phyloP scores from a whole-genome alignment of 2,329 filamentous ascomycete genomes.

The Ceratocystis variospora region DNA sequence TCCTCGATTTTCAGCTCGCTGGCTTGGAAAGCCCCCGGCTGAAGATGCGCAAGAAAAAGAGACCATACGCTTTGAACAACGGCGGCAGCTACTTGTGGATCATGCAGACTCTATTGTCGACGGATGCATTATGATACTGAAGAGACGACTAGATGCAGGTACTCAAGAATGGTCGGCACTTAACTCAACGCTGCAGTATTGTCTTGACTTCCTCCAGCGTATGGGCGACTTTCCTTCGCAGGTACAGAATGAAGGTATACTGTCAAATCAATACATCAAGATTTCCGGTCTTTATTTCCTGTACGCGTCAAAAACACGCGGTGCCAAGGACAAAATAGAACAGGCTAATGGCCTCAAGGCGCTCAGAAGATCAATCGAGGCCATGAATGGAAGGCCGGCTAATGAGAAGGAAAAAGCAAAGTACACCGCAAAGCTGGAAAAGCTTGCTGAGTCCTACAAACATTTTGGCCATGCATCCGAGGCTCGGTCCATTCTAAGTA shows the following conservation, averaged over 20 bases:
- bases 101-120: constrained; percentile 46
- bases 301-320: constrained; percentile 29
- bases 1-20: constrained; percentile 46
- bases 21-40: constrained; percentile 45
- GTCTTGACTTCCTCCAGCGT: constrained; percentile 38
- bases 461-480: constrained; percentile 40
- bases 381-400: constrained; percentile 40
- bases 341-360: constrained; percentile 38
- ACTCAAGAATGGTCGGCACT: constrained; percentile 39
- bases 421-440: constrained; percentile 50
- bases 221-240: constrained; percentile 31
- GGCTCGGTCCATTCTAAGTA: constrained; percentile 43
- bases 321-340: constrained; percentile 30
- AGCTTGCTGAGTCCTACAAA: constrained; percentile 48
- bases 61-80: constrained; percentile 46
- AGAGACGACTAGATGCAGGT: constrained; percentile 36
- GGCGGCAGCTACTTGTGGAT: constrained; percentile 39
- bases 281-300: constrained; percentile 60
- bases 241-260: constrained; percentile 23
- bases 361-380: constrained; percentile 50
- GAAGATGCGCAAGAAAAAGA: constrained; percentile 42
- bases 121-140: constrained; percentile 43
- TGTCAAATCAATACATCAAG: constrained; percentile 44
- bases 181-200: constrained; percentile 45
- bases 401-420: constrained; percentile 46